Percentiles rank a stretch among this genome's conserved stretches.
Conservation (phyloP, 2,329 filamentous ascomycete species). For the Epichloe gansuensis region DNA sequence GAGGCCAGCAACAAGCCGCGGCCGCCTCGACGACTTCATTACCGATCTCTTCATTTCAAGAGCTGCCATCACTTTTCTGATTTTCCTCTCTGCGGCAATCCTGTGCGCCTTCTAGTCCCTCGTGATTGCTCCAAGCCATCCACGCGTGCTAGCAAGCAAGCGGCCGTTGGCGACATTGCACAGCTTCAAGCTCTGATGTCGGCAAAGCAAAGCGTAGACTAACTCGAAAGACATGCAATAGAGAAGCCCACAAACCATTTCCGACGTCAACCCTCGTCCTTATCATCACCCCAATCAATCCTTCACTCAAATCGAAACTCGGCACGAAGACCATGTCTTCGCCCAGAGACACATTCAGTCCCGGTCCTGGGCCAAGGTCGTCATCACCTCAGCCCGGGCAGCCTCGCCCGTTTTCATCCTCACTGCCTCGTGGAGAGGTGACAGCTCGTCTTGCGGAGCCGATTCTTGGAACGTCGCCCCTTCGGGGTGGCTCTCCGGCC, state of each 20-base stretch:
- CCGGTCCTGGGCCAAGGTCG: conserved; percentile 26
- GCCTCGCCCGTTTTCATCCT: conserved; percentile 35
- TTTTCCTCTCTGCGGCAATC: not conserved
- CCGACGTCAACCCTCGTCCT: not conserved
- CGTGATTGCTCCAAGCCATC: not conserved
- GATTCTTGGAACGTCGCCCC: conserved; percentile 29
- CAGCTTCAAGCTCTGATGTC: not conserved
- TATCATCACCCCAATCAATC: not conserved
- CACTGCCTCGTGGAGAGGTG: conserved; percentile 43
- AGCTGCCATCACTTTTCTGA: not conserved
- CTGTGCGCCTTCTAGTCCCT: not conserved
- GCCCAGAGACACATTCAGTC: conserved; percentile 24
- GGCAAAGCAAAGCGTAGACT: not conserved
- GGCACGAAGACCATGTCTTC: conserved; percentile 20
- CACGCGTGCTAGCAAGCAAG: not conserved
- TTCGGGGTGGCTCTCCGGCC: conserved; percentile 22
- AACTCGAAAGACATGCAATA: conserved; percentile 1
- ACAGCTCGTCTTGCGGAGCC: conserved; percentile 50
- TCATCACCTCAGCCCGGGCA: conserved; percentile 36
- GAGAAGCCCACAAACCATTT: not conserved
- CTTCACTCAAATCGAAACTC: not conserved
- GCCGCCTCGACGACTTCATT: too few relatives aligned
- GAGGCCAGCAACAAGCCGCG: not conserved
- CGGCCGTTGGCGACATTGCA: not conserved
- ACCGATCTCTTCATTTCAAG: not conserved